Conservation (phyloP, 805 yeast species). For the Lipomyces spencermartinsiae region DNA sequence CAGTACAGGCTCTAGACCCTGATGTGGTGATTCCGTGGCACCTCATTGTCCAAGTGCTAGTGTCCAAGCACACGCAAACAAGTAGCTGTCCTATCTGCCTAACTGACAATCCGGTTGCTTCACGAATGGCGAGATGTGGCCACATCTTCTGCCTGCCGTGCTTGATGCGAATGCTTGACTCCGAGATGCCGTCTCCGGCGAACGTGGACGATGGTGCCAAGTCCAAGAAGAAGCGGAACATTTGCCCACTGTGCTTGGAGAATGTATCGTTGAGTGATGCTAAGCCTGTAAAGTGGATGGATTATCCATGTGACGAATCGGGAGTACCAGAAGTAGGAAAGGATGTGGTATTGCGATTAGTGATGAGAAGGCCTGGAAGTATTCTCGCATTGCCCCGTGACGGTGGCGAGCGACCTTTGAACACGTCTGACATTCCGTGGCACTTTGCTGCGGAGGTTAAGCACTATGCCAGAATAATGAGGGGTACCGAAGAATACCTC, state of each 20-base stretch:
- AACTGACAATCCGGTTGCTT: slow-evolving; percentile 82
- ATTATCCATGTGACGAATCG: slow-evolving; percentile 57
- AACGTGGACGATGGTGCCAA: slow-evolving; percentile 3
- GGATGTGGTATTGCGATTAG: slow-evolving; percentile 65
- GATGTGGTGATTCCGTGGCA: slow-evolving; percentile 70
- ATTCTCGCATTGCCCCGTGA: slow-evolving; percentile 60
- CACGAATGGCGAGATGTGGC: slow-evolving; percentile 95
- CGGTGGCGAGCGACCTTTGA: slow-evolving; percentile 33
- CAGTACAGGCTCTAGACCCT: slow-evolving; percentile 70
- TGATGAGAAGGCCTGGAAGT: slow-evolving; percentile 59
- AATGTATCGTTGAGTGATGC: slow-evolving; percentile 60
- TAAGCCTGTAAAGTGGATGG: slow-evolving; percentile 65
- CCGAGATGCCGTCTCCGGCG: slow-evolving; percentile 49
- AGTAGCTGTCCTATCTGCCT: slow-evolving; percentile 90
- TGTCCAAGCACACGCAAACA: slow-evolving; percentile 65
- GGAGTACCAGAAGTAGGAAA: slow-evolving; percentile 65
- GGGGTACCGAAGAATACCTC: slow-evolving; percentile 64
- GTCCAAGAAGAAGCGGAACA: slow-evolving; percentile 54
- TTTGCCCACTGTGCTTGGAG: slow-evolving; percentile 82
- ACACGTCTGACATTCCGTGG: slow-evolving; percentile 62
- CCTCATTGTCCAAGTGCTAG: slow-evolving; percentile 72
- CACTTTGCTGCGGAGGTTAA: slow-evolving; percentile 49
- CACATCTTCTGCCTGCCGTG: slow-evolving; percentile 90
- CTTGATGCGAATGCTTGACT: slow-evolving; percentile 70
- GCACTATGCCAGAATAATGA: slow-evolving; percentile 70